Conservation (phyloP, 345 rosid genomes). For the Eucalyptus sp. region DNA sequence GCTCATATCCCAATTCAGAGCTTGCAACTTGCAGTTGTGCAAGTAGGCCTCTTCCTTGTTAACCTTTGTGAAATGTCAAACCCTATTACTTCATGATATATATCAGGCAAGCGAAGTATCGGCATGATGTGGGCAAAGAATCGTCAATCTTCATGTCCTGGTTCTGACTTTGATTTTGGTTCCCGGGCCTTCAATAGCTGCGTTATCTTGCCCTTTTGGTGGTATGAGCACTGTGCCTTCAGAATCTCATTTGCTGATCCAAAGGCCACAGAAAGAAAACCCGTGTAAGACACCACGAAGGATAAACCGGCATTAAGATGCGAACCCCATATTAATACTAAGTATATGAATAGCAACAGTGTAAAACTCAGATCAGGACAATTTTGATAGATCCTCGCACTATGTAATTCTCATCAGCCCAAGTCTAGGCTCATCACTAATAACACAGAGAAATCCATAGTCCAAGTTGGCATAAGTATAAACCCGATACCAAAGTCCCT, state of each 20-base stretch:
- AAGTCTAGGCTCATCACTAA: not conserved
- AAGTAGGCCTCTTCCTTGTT: not conserved
- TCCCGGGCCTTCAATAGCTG: slow-evolving; percentile 8
- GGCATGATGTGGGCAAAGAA: not conserved
- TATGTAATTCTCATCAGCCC: not conserved
- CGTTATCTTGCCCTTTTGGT: not conserved
- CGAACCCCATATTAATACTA: not conserved
- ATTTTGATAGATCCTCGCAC: not conserved
- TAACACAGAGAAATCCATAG: not conserved
- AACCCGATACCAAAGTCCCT: slow-evolving; percentile 20
- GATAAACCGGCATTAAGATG: not conserved
- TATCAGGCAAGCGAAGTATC: not conserved
- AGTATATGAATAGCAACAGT: not conserved
- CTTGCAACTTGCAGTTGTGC: not conserved
- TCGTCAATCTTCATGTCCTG: slow-evolving; percentile 9
- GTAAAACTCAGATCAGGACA: not conserved
- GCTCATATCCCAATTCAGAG: not conserved
- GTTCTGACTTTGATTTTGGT: not conserved
- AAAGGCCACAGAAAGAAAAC: not conserved
- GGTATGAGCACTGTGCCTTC: not conserved
- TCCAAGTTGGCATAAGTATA: not conserved
- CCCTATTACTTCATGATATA: not conserved
- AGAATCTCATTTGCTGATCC: slow-evolving; percentile 4
- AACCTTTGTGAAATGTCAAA: not conserved
- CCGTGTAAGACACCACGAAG: not conserved